Evolutionary conservation across 2,329 filamentous ascomycete species (phyloP), one percentile per base, ranked within the genome.

Genomic region (Neocucurbitaria cava): DNA sequence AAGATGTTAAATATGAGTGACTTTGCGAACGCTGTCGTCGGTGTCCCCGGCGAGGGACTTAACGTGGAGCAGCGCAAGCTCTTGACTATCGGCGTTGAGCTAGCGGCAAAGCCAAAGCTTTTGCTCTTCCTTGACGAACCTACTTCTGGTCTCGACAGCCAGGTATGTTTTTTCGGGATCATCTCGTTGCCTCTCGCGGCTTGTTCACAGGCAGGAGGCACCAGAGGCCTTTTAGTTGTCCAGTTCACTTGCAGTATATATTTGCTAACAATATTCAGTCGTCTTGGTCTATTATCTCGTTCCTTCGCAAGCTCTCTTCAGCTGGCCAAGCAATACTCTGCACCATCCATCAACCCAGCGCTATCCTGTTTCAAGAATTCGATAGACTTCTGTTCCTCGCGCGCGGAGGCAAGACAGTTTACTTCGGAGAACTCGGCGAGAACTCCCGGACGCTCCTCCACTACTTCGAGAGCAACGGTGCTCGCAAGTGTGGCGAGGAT

Each of bases 1-100:
- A 81, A 82, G 69, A 84, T 89, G 79, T 78, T 89, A 21, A 83
- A 86, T 68, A 88, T 89, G 86, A 76, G 83, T 24, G 86, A 88
- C 48, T 89, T 87, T 52, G 85, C 86, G 11, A 84, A 89, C 40
- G 86, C 86, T 0, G 81, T 89, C 2, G 86, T 89, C 24, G 87
- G 87, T 57, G 78, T 84, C 0, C 84, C 85, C 0, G 87, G 86
- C 0, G 82, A 81, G 49, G 86, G 83, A 83, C 77, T 90, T 13
- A 87, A 86, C 10, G 87, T 90, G 5, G 87, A 90, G 70, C 85
- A 90, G 70, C 81, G 86, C 53, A 91, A 91, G 74, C 80, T 87
- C 44, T 78, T 90, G 8, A 90, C 88, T 0, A 91, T 91, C 54
- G 89, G 87, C 57, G 88, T 90, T 9, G 89, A 91, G 68, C 77